phyloP scores from a whole-genome alignment of 2,329 filamentous ascomycete species.

The Talaromyces atroroseus region DNA sequence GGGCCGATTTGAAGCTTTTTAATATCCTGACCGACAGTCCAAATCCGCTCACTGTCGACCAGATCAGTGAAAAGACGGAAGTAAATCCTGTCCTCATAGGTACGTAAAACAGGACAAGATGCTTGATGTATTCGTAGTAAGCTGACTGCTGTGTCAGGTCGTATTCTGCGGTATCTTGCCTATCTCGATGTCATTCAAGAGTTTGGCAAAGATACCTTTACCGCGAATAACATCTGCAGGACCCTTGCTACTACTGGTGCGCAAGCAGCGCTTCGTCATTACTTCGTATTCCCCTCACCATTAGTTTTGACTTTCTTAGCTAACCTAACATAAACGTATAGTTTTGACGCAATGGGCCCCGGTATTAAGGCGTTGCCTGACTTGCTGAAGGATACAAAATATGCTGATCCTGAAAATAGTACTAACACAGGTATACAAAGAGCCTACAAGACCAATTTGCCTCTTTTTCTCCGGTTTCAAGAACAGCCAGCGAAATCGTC shows the following conservation, averaged over 20 bases:
- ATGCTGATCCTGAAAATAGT: background rate
- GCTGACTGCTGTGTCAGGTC: constrained; percentile 9
- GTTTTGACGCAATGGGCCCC: constrained; percentile 1
- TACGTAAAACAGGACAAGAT: background rate
- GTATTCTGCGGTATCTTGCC: constrained; percentile 22
- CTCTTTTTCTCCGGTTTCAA: constrained; percentile 2
- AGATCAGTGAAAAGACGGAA: constrained; percentile 10
- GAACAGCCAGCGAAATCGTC: background rate
- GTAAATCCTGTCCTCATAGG: constrained; percentile 4
- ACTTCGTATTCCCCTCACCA: background rate
- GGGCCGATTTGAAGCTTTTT: constrained; percentile 20
- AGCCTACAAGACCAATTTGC: constrained; percentile 1
- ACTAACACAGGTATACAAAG: background rate
- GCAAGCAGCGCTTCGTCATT: constrained; percentile 4
- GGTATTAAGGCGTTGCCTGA: constrained; percentile 2
- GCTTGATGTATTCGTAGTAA: background rate
- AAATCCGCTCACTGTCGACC: constrained; percentile 14
- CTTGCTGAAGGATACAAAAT: background rate
- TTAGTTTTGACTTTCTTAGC: background rate
- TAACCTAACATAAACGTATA: background rate
- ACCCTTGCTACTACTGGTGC: background rate
- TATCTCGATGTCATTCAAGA: constrained; percentile 16
- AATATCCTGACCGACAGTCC: constrained; percentile 11
- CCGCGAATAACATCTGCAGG: constrained; percentile 15
- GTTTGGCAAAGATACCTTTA: constrained; percentile 15